Evolutionary conservation across 805 yeast genomes (phyloP), one percentile per base, ranked within the genome.

Genomic region (Tetrapisispora pingtungensis): DNA sequence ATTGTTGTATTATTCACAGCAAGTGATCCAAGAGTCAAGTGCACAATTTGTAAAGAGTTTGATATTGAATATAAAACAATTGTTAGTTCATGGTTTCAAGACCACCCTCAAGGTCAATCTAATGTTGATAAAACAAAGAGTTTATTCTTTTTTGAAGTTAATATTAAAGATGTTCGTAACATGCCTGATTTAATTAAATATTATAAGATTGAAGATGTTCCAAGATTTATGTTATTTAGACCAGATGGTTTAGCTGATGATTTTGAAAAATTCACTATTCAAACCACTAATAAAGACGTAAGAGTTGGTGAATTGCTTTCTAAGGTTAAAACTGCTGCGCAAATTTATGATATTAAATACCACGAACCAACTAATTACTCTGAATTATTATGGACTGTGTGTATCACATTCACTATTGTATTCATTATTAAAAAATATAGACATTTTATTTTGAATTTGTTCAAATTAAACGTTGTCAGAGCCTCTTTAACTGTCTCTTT

Each of bases 1-100:
- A 73, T 82, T 33, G 57, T 84, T n/a, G 71, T 84, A 12, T 71
- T 81, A 45, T 65, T 90, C 48, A 84, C 96, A 0, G 87, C 97
- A 2, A 74, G 81, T 10, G 73, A 80, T 40, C 72, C 86, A 1
- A 76, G 77, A 48, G 74, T 89, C 57, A 85, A 84, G 12, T 93
- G 98, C 67, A 68, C 69, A 1, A 68, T 84, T 42, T 93, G 98
- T 72, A 53, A 67, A 10, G 78, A 80, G 36, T 73, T 84, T 53
- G 77, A 73, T 22, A 95, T 96, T 2, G 75, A 73, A 36, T 84
- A 63, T 55, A 73, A 73, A 15, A 57, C 65, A 36, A 63, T 87
- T 34, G 94, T 85, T 7, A 55, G 68, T 40, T 80, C 89, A 20
- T 84, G 82, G 80, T 58, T 66, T 45, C 58, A 70, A 33, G 80